Evolutionary conservation across 345 rosid genomes (phyloP).

Genomic region (Brassica cretica): DNA sequence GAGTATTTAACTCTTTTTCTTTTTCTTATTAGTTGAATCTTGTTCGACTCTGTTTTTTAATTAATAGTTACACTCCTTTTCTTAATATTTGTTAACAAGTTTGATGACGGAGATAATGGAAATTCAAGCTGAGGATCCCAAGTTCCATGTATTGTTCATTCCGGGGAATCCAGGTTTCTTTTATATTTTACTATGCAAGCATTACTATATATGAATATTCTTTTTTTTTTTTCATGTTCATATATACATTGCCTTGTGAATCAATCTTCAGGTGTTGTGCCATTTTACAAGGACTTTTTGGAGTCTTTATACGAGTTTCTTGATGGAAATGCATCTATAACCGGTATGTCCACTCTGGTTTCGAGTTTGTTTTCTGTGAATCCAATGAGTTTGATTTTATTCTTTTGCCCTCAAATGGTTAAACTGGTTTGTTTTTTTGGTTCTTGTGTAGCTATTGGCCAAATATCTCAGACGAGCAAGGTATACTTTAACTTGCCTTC

Average conservation of each 20-base stretch:
- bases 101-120: slow-evolving; percentile 69
- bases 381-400: background rate
- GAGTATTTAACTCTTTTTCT: slow-evolving; percentile 42
- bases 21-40: background rate
- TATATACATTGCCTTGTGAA: slow-evolving; percentile 1
- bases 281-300: slow-evolving; percentile 78
- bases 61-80: slow-evolving; percentile 1
- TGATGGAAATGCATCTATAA: slow-evolving; percentile 61
- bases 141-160: slow-evolving; percentile 60
- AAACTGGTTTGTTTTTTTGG: slow-evolving; percentile 5
- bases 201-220: background rate
- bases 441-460: slow-evolving; percentile 59
- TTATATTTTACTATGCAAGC: background rate
- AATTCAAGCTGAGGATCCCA: slow-evolving; percentile 62
- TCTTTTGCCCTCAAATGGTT: slow-evolving; percentile 15
- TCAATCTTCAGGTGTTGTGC: slow-evolving; percentile 52
- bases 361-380: slow-evolving; percentile 1
- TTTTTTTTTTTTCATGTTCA: background rate
- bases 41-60: background rate
- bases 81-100: slow-evolving; percentile 39
- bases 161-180: slow-evolving; percentile 84
- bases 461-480: slow-evolving; percentile 70
- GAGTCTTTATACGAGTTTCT: slow-evolving; percentile 65
- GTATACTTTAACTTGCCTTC: slow-evolving; percentile 38
- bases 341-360: slow-evolving; percentile 41